Conservation (phyloP, 2,329 filamentous ascomycete species). For the Fusarium sp. region DNA sequence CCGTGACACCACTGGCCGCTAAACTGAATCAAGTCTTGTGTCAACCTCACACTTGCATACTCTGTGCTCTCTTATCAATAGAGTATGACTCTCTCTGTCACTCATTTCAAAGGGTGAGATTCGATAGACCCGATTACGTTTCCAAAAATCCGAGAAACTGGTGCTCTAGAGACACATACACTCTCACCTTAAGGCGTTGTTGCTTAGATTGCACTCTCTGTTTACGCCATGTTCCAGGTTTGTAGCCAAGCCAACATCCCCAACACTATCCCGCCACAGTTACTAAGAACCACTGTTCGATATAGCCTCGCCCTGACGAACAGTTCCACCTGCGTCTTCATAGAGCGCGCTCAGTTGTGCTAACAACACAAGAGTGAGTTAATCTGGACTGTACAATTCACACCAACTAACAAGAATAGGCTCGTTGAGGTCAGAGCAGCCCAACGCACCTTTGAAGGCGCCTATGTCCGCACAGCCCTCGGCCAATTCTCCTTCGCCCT, state of each 20-base stretch:
- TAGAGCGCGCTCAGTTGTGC: constrained; percentile 83
- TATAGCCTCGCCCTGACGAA: constrained; percentile 75
- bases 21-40: constrained; percentile 27
- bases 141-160: neutral
- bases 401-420: constrained; percentile 52
- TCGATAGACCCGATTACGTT: neutral
- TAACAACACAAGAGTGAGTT: constrained; percentile 80
- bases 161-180: neutral
- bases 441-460: constrained; percentile 96
- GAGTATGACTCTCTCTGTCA: neutral
- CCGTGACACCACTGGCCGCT: constrained; percentile 22
- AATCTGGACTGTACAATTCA: neutral
- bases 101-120: neutral
- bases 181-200: neutral
- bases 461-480: constrained; percentile 94
- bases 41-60: constrained; percentile 27
- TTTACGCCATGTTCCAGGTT: constrained; percentile 47
- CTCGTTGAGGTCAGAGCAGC: constrained; percentile 95
- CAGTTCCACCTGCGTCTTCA: constrained; percentile 84
- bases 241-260: constrained; percentile 18
- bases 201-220: neutral
- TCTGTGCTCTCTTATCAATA: neutral
- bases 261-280: neutral
- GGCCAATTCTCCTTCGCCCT: constrained; percentile 96
- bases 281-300: constrained; percentile 25